Base-by-base conservation (phyloP, 208 protist species). In the Zelonia costaricensis region DNA sequence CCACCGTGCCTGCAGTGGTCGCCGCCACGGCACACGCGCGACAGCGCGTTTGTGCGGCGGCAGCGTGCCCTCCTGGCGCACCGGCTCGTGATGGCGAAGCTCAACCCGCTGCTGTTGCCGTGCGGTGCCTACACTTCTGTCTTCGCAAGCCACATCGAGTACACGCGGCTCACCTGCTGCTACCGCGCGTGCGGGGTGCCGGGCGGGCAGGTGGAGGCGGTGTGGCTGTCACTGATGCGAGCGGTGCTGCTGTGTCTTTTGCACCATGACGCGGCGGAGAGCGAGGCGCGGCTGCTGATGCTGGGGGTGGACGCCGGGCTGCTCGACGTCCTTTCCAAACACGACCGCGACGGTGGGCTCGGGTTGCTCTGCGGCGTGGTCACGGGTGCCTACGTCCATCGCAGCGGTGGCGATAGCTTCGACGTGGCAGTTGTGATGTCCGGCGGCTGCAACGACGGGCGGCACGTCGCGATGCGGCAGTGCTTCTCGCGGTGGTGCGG, bases 401-500 rank as follows among this genome's bases (percentile, higher is more conserved):
- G 76, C 40, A 42, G 28, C 4, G 23, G 15, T 27, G 20, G 27
- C 23, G 45, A 8, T 18, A 31, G 30, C 2, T 91, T 74, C 47
- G 66, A 69, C 3, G 31, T 91, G 15, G 80, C 75, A 16, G 47
- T 91, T 38, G 70, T 92, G 36, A 85, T 82, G 10, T 25, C 60
- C 27, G 57, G 71, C 30, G 42, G 33, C 1, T 36, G 23, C 8
- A 43, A 52, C n/a, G 53, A 64, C 69, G 4, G 36, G 25, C 40
- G 49, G 18, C 13, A 79, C 22, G 38, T 38, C 10, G 10, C 12
- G 4, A 48, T 80, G 6, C 39, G 87, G 27, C 27, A 30, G 20
- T 57, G 57, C 30, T 76, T 86, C 36, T 28, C 16, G 4, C 22
- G 20, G 9, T n/a, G 51, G 28, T 56, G 70, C 5, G 20, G 52